Percentiles rank a stretch among this genome's conserved stretches.
Evolutionary conservation across 805 yeast species (phyloP).

Genomic region (Spathaspora arborariae): DNA sequence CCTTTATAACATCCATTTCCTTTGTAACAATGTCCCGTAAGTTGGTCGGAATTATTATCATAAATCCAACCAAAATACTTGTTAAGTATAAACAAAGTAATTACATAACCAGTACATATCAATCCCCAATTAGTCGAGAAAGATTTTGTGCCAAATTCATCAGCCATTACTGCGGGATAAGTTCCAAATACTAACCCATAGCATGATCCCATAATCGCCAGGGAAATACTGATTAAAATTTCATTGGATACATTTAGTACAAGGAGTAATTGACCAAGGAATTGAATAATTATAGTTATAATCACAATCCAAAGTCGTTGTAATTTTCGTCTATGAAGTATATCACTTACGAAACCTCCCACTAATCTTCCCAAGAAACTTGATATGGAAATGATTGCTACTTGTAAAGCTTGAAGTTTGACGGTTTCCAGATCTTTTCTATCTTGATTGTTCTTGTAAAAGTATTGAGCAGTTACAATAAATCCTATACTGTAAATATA

Average conservation of each 20-base stretch:
- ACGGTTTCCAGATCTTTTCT: constrained; percentile 18
- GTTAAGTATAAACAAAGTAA: constrained; percentile 51
- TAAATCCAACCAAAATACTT: constrained; percentile 54
- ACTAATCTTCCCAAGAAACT: constrained; percentile 63
- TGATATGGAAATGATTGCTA: constrained; percentile 59
- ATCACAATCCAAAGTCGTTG: constrained; percentile 68
- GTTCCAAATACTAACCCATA: constrained; percentile 73
- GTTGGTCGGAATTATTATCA: constrained; percentile 39
- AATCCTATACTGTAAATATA: constrained; percentile 74
- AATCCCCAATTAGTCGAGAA: constrained; percentile 79
- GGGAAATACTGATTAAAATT: constrained; percentile 42
- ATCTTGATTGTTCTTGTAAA: constrained; percentile 5
- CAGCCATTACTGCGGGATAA: constrained; percentile 74
- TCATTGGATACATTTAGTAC: constrained; percentile 23
- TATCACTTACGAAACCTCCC: constrained; percentile 66
- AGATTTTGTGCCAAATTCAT: constrained; percentile 60
- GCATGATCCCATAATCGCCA: constrained; percentile 56
- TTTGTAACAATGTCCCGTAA: constrained; percentile 34
- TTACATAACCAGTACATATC: constrained; percentile 65
- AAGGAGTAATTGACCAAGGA: constrained; percentile 35
- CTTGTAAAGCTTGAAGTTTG: constrained; percentile 66
- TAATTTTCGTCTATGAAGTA: constrained; percentile 46
- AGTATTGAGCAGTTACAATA: constrained; percentile 47
- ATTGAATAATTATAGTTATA: constrained; percentile 34
- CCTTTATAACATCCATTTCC: constrained; percentile 37